These are phyloP conservation scores for Populus hybrid DNA, from an alignment of 441 rosid species.

Conservation along the genomic window DNA sequence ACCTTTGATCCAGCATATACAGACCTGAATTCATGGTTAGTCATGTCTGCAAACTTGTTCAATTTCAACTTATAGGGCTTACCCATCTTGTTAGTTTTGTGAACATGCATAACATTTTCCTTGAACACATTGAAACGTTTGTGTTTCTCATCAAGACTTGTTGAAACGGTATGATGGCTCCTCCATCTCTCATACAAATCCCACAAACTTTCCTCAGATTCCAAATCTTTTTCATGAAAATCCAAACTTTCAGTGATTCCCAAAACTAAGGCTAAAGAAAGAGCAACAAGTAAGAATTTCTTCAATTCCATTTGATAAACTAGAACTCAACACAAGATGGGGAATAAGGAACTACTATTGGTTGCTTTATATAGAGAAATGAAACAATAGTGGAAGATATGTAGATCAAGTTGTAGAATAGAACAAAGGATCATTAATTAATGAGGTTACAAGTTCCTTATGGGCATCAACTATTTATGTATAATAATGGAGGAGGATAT, in stretches of 20 bases:
- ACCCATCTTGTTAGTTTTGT: slow-evolving; percentile 59
- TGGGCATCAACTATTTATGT: slow-evolving; percentile 36
- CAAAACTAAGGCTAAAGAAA: slow-evolving; percentile 39
- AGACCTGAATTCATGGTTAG: slow-evolving; percentile 66
- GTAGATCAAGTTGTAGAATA: slow-evolving; percentile 3
- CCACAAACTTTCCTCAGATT: slow-evolving; percentile 55
- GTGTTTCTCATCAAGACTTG: slow-evolving; percentile 54
- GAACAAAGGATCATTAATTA: slow-evolving; percentile 24
- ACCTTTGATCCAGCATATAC: slow-evolving; percentile 67
- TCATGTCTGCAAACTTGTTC: slow-evolving; percentile 86
- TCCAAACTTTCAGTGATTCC: slow-evolving; percentile 49
- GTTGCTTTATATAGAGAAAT: slow-evolving; percentile 36
- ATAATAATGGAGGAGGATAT: slow-evolving; percentile 12
- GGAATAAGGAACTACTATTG: slow-evolving; percentile 7
- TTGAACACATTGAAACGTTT: slow-evolving; percentile 79
- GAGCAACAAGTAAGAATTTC: slow-evolving; percentile 27
- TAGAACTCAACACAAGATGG: slow-evolving; percentile 14
- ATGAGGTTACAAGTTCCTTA: slow-evolving; percentile 60
- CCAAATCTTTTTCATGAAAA: slow-evolving; percentile 65
- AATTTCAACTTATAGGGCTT: slow-evolving; percentile 77
- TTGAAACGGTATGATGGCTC: slow-evolving; percentile 71
- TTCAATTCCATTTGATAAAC: slow-evolving; percentile 17
- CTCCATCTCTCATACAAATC: slow-evolving; percentile 83
- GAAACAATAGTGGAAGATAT: not conserved
- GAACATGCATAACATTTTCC: slow-evolving; percentile 74